Percentiles rank a stretch among this genome's conserved stretches.
These are phyloP conservation scores for Neoboletus brunneissimus DNA, from an alignment of 768 basidiomycete genomes.

Conservation along the genomic window DNA sequence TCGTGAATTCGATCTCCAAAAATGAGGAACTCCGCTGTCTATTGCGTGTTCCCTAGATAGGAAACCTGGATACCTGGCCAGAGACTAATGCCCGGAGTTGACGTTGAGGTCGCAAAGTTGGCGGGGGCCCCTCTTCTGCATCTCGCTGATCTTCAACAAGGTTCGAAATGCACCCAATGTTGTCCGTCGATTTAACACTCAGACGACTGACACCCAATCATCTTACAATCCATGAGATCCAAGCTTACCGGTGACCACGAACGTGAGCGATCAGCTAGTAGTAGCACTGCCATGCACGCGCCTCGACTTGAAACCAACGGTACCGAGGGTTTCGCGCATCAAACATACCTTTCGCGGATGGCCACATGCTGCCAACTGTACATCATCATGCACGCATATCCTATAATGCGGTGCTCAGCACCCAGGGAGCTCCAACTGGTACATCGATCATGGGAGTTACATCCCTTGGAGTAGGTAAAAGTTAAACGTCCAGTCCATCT, in stretches of 20 bases:
- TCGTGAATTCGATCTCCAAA: neutral
- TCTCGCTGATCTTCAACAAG: neutral
- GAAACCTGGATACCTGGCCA: neutral
- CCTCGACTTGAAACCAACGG: too few relatives aligned
- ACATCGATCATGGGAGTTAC: neutral
- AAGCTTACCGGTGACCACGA: too few relatives aligned
- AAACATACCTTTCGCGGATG: neutral
- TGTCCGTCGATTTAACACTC: neutral
- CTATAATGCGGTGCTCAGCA: neutral
- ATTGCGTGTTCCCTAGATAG: neutral
- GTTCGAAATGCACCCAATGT: neutral
- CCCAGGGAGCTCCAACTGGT: neutral
- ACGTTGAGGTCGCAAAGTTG: too few relatives aligned
- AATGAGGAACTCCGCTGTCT: neutral
- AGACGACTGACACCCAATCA: neutral
- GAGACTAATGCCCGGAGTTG: too few relatives aligned
- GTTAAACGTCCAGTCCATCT: neutral
- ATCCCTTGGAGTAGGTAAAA: neutral
- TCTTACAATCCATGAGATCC: too few relatives aligned
- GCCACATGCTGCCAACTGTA: neutral
- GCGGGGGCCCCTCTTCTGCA: too few relatives aligned
- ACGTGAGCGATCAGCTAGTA: too few relatives aligned
- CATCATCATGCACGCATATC: neutral
- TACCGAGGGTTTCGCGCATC: too few relatives aligned
- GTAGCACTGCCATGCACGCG: too few relatives aligned